Evolutionary conservation across 352 stramenopile genomes (phyloP).

Genomic region (Pythium oligandrum): DNA sequence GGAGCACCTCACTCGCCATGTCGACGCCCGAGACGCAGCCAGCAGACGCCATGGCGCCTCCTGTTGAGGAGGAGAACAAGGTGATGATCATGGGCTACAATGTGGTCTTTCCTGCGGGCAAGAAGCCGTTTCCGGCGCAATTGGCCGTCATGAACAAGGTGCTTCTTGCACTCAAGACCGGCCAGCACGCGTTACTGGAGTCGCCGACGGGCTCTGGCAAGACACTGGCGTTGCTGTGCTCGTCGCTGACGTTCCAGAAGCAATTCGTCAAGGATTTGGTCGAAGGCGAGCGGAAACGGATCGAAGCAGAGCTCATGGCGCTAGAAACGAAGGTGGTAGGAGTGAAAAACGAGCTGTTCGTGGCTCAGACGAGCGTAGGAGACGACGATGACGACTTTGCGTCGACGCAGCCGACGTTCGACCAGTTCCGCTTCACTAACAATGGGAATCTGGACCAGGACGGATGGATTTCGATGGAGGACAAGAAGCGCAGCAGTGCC

Average conservation of each 20-base stretch:
- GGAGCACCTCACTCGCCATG: too few species aligned
- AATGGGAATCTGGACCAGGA: constrained; percentile 12
- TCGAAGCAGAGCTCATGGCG: not conserved
- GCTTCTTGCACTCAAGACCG: constrained; percentile 68
- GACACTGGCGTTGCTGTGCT: constrained; percentile 82
- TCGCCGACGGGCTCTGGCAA: constrained; percentile 83
- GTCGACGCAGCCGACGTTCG: constrained; percentile 32
- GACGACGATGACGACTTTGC: constrained; percentile 41
- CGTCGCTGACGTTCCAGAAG: constrained; percentile 72
- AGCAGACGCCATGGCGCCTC: too few species aligned
- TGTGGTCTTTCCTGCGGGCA: constrained; percentile 73
- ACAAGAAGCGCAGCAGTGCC: constrained; percentile 24
- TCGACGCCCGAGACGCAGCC: too few species aligned
- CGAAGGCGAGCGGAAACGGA: constrained; percentile 18
- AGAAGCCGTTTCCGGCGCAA: constrained; percentile 81
- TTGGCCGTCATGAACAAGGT: constrained; percentile 87
- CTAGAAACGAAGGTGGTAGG: not conserved
- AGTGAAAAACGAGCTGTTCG: not conserved
- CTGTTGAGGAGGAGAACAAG: constrained; percentile 5
- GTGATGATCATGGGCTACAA: constrained; percentile 83
- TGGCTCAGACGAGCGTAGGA: not conserved
- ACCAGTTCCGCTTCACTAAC: constrained; percentile 28
- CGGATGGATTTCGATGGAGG: constrained; percentile 42
- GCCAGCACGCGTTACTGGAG: constrained; percentile 81
- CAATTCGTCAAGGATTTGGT: constrained; percentile 44